A percentile compares a stretch with the other conserved stretches of the same genome.
These are phyloP conservation scores for Entamoeba moshkovskii DNA, from an alignment of 208 protist genomes.

Conservation along the genomic window DNA sequence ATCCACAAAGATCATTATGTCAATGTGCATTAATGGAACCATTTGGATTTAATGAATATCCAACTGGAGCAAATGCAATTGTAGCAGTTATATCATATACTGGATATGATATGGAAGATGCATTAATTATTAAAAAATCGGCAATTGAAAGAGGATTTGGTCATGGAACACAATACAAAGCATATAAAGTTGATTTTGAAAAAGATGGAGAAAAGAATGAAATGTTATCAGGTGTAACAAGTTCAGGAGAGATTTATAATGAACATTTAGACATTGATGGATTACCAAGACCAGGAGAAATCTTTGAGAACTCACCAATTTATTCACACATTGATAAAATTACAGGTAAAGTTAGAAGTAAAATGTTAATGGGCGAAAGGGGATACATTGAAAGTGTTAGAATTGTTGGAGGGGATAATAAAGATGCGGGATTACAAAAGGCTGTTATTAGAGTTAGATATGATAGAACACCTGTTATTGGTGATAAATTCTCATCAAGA, in stretches of 20 bases:
- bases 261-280: conserved; percentile 46
- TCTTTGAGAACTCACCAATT: conserved; percentile 14
- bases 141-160: conserved; percentile 86
- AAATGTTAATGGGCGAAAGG: conserved; percentile 37
- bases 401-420: conserved; percentile 25
- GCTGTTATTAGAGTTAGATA: conserved; percentile 45
- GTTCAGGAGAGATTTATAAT: neutral
- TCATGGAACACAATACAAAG: conserved; percentile 76
- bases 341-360: conserved; percentile 11
- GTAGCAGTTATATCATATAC: conserved; percentile 97
- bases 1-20: conserved; percentile 83
- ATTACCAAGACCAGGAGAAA: conserved; percentile 35
- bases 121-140: conserved; percentile 94
- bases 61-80: conserved; percentile 88
- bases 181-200: conserved; percentile 40
- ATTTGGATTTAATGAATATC: conserved; percentile 84
- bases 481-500: conserved; percentile 97
- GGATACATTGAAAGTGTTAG: conserved; percentile 42
- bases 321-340: conserved; percentile 26
- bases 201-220: conserved; percentile 4
- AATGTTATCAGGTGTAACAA: neutral
- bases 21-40: conserved; percentile 62
- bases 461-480: conserved; percentile 81
- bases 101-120: conserved; percentile 98
- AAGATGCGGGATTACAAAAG: neutral